Evolutionary conservation across 2,329 filamentous ascomycete genomes (phyloP), one percentile per base, ranked within the genome.

Genomic region (Diaporthe longicolla): DNA sequence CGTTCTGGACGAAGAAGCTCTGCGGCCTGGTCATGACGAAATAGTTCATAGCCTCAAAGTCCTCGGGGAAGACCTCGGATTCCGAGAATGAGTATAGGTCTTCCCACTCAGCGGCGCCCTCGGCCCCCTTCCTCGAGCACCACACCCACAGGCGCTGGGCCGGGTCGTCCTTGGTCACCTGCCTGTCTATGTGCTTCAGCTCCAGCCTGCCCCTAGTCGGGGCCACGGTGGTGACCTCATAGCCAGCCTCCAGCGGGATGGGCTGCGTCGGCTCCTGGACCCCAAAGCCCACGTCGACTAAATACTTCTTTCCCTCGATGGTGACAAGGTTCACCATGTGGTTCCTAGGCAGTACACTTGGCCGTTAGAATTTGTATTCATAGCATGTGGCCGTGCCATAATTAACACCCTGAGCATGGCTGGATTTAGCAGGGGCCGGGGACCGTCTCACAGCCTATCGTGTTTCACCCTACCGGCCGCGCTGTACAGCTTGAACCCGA

Each of bases 221-320:
- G 0, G 83, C 82, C 9, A 91, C 82, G 48, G 86, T 85, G 13
- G 77, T 73, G 54, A 80, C 78, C 26, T 79, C 76, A 70, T 75
- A 26, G 21, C 75, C 77, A 58, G 77, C 29, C 0, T 79, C 71
- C 7, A 85, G 78, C 0, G 78, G 81, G 1, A 85, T 68, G 5
- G 84, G 84, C 0, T 75, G 59, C 35, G 78, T 76, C 6, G 83
- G 74, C 11, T 78, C 79, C 76, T 88, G 86, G 70, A 85, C 85
- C 26, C 91, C 91, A 77, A 91, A 92, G 35, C 89, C 90, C 19
- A 92, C 88, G 78, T 93, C 91, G 37, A 89, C 84, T 75, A 88
- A 80, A 78, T 87, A 89, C 55, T 82, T 81, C 57, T 83, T 82
- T 32, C 82, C 80, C 13, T 83, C 81, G 29, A 93, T 84, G 35